Evolutionary conservation across 768 basidiomycete genomes (phyloP).

Genomic region (Megacollybia marginata): DNA sequence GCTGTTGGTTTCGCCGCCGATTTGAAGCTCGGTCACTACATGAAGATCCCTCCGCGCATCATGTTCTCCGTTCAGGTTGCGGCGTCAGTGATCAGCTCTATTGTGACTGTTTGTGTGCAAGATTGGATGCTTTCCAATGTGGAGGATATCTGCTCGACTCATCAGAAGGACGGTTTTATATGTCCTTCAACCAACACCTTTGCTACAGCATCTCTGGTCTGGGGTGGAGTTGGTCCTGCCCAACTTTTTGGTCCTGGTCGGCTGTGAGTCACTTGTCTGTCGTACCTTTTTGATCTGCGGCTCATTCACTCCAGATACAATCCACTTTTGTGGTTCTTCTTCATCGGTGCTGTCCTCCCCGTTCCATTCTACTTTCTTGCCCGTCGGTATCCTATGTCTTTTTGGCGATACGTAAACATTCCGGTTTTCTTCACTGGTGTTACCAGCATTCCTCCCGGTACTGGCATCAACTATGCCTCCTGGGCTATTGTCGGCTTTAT

Average conservation of each 20-base stretch:
- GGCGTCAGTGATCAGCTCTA: slow-evolving; percentile 46
- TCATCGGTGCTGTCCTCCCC: slow-evolving; percentile 65
- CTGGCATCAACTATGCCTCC: slow-evolving; percentile 85
- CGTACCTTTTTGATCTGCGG: background rate
- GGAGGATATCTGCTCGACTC: slow-evolving; percentile 59
- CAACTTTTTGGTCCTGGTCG: slow-evolving; percentile 61
- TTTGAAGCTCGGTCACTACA: slow-evolving; percentile 84
- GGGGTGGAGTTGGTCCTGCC: slow-evolving; percentile 74
- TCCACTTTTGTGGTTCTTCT: slow-evolving; percentile 65
- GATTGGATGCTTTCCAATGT: slow-evolving; percentile 70
- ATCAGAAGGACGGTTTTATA: slow-evolving; percentile 55
- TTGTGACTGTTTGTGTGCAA: slow-evolving; percentile 58
- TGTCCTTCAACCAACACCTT: slow-evolving; percentile 68
- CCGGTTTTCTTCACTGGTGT: slow-evolving; percentile 80
- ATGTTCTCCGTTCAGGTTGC: slow-evolving; percentile 69
- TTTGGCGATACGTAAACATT: slow-evolving; percentile 82
- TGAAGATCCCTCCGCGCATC: slow-evolving; percentile 77
- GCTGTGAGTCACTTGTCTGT: slow-evolving; percentile 37
- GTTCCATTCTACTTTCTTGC: slow-evolving; percentile 81
- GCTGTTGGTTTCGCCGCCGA: slow-evolving; percentile 63
- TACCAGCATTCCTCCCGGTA: slow-evolving; percentile 70
- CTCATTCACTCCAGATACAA: slow-evolving; percentile 37
- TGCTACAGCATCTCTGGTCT: slow-evolving; percentile 67
- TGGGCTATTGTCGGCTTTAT: slow-evolving; percentile 77
- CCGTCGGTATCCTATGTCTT: slow-evolving; percentile 70